Evolutionary conservation across 1,284 basidiomycete species (phyloP), one percentile per base, ranked within the genome.

Genomic region (Vanrija humicola): DNA sequence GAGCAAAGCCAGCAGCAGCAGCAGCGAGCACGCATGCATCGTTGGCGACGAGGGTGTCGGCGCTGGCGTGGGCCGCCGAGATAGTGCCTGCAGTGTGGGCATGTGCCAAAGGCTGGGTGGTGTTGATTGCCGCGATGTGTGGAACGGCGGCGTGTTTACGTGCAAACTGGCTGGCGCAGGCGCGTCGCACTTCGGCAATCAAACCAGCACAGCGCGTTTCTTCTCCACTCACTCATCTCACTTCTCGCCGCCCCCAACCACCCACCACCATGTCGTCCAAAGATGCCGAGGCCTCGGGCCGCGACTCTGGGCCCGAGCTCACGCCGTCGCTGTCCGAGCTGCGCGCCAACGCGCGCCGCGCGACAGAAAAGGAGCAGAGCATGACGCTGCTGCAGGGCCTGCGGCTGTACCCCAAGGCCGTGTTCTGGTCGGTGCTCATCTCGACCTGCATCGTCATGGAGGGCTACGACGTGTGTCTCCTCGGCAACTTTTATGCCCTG

Each of bases 391-490:
- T 62, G 38, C 59, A 75, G 50, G 75, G 73, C 47, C 48, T 76
- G 45, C 56, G 63, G 26, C 59, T 76, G 18, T 80, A 80, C 58
- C 78, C 78, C 45, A 78, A 77, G 59, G 79, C 79, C 38, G 72
- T 79, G 54, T 58, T 61, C 26, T 81, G 77, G 77, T 74, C 72
- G 34, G 61, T 79, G 52, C 52, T 79, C 49, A 77, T 80, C 54
- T 76, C 72, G 15, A 70, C 73, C 9, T 75, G 75, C 54, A 77
- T 78, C 58, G 69, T 77, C 53, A 80, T 81, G 79, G 79, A 80
- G 54, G 79, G 61, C 42, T 74, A 71, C 63, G 73, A 77, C 44
- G 64, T 76, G 16, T 67, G 64, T 40, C 64, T 77, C 9, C 50
- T 75, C 5, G 65, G 68, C 28, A 72, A 72, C 62, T 73, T 75